Conservation (phyloP, 2,329 filamentous ascomycete species). For the Cladophialophora yegresii region DNA sequence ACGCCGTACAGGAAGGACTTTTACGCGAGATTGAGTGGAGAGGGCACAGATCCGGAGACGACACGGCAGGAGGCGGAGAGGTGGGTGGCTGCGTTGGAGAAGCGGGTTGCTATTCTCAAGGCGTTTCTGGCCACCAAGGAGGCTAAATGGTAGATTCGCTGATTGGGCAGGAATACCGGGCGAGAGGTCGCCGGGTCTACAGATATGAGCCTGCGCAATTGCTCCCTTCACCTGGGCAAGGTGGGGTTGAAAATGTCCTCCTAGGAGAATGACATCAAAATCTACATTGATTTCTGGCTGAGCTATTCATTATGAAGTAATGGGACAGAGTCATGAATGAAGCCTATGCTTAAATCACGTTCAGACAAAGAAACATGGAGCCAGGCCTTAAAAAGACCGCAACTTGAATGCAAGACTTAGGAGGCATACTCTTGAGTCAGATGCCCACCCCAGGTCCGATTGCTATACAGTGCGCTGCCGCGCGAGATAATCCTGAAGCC, state of each 20-base stretch:
- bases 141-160: constrained; percentile 7
- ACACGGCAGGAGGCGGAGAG: constrained; percentile 5
- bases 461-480: constrained; percentile 3
- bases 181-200: neutral
- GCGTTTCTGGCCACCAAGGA: constrained; percentile 18
- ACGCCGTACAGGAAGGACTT: constrained; percentile 18
- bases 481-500: constrained; percentile 23
- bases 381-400: neutral
- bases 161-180: neutral
- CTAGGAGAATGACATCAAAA: neutral
- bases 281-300: neutral
- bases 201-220: neutral
- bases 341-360: neutral
- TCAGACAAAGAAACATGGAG: neutral
- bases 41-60: constrained; percentile 14
- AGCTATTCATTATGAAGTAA: neutral
- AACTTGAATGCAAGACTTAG: neutral
- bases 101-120: constrained; percentile 20
- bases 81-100: constrained; percentile 18
- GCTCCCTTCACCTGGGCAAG: neutral
- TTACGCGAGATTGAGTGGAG: constrained; percentile 10
- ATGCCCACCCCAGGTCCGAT: neutral
- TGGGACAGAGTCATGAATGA: neutral
- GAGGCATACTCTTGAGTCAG: neutral
- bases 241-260: neutral